Conservation (phyloP, 169 alveolate genomes). For the Eimeria praecox region DNA sequence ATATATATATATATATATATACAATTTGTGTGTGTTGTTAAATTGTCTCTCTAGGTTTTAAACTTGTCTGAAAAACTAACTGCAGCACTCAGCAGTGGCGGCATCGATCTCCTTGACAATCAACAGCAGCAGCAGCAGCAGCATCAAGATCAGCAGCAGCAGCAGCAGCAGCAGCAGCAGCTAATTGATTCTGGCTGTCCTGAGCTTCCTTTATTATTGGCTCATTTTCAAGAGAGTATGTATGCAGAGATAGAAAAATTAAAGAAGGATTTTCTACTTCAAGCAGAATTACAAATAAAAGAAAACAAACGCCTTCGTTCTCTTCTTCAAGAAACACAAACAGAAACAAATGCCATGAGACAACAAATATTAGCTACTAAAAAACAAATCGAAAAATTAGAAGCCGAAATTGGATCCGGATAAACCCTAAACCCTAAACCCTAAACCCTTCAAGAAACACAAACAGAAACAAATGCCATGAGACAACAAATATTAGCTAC, state of each 20-base stretch:
- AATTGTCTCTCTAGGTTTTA: no score
- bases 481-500: no score
- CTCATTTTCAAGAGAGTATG: background rate
- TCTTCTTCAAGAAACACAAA: background rate
- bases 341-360: background rate
- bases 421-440: no score
- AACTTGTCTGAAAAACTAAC: background rate
- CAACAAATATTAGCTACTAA: background rate
- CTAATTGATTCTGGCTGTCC: background rate
- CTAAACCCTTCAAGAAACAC: no score
- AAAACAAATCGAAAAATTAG: background rate
- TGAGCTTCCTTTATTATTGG: background rate
- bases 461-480: no score
- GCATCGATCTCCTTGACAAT: no score
- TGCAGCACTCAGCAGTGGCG: background rate
- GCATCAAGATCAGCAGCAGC: background rate
- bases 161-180: background rate
- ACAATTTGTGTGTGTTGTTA: no score
- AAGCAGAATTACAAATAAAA: background rate
- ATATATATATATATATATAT: background rate
- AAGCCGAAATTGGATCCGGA: slow-evolving; percentile 33
- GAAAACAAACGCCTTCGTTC: background rate
- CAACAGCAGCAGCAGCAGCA: background rate
- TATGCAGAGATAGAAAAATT: background rate
- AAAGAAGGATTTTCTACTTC: background rate